These are phyloP conservation scores for Aechmea fasciata DNA, from an alignment of 176 grass and related monocot species.

Conservation along the genomic window DNA sequence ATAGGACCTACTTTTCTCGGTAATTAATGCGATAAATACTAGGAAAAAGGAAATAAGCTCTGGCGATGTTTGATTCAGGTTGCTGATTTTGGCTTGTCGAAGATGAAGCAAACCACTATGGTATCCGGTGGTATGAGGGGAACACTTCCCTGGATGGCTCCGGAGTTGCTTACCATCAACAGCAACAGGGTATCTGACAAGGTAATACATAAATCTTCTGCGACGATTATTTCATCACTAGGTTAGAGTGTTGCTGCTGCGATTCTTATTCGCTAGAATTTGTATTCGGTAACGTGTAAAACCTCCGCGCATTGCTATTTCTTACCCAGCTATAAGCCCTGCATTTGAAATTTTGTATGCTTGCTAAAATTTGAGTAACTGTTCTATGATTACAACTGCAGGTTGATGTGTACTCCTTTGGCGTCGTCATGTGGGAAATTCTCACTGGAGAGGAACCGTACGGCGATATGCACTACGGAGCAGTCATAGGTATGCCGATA, in stretches of 20 bases:
- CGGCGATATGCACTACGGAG: conserved; percentile 73
- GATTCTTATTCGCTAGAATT: too few relatives aligned
- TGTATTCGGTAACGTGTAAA: too few relatives aligned
- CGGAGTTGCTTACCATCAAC: conserved; percentile 55
- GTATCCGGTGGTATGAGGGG: conserved; percentile 96
- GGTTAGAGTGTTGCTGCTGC: too few relatives aligned
- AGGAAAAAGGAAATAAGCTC: background rate
- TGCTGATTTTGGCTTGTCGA: conserved; percentile 91
- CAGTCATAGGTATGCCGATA: conserved; percentile 68
- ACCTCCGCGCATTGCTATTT: too few relatives aligned
- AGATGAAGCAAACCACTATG: conserved; percentile 81
- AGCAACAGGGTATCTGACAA: conserved; percentile 75
- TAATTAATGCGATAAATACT: background rate
- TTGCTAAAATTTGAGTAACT: conserved; percentile 14
- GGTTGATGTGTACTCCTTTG: conserved; percentile 91
- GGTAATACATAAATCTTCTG: conserved; percentile 35
- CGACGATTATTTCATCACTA: too few relatives aligned
- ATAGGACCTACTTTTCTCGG: background rate
- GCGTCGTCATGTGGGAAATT: conserved; percentile 98
- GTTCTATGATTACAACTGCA: conserved; percentile 20
- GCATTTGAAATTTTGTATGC: background rate
- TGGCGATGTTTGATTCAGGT: conserved; percentile 28
- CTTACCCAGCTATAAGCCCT: too few relatives aligned
- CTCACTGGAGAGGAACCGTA: conserved; percentile 79
- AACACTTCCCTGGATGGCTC: conserved; percentile 99